Conservation (phyloP, 805 yeast species). For the Barnettozyma siamensis region DNA sequence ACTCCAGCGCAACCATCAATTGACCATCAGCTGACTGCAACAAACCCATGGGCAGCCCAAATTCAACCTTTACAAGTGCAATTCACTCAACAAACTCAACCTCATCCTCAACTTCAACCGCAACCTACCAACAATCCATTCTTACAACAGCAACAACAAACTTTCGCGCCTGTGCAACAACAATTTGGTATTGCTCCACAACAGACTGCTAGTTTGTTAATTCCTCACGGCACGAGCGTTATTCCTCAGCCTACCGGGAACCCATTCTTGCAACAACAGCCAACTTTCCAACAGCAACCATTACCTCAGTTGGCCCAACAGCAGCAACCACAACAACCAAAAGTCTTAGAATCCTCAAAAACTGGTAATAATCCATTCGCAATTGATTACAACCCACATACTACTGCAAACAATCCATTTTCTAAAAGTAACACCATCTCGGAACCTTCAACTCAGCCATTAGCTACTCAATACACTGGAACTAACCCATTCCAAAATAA, state of each 20-base stretch:
- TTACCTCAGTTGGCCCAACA: slow-evolving; percentile 7
- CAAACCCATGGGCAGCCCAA: slow-evolving; percentile 26
- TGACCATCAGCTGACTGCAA: neutral
- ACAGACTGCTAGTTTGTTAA: slow-evolving; percentile 13
- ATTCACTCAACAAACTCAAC: slow-evolving; percentile 23
- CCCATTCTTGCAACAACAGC: slow-evolving; percentile 19
- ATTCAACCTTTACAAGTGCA: slow-evolving; percentile 21
- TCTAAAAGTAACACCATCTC: slow-evolving; percentile 7
- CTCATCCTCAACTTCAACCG: slow-evolving; percentile 13
- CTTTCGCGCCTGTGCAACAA: neutral
- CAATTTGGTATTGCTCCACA: slow-evolving; percentile 1
- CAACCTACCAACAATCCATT: slow-evolving; percentile 20
- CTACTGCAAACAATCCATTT: slow-evolving; percentile 27
- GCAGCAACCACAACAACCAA: slow-evolving; percentile 11
- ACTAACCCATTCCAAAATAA: slow-evolving; percentile 36
- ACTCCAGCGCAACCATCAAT: neutral
- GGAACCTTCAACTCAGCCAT: slow-evolving; percentile 2
- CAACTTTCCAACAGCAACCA: slow-evolving; percentile 7
- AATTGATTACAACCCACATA: slow-evolving; percentile 13
- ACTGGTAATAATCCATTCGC: slow-evolving; percentile 29
- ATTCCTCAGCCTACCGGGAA: slow-evolving; percentile 9
- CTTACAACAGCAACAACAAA: slow-evolving; percentile 1
- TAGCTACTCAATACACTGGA: slow-evolving; percentile 24
- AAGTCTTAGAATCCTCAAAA: slow-evolving; percentile 10
- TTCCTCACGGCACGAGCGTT: too few species aligned